Evolutionary conservation across 805 yeast genomes (phyloP), one percentile per base, ranked within the genome.

Genomic region (Danielia reshetovae): DNA sequence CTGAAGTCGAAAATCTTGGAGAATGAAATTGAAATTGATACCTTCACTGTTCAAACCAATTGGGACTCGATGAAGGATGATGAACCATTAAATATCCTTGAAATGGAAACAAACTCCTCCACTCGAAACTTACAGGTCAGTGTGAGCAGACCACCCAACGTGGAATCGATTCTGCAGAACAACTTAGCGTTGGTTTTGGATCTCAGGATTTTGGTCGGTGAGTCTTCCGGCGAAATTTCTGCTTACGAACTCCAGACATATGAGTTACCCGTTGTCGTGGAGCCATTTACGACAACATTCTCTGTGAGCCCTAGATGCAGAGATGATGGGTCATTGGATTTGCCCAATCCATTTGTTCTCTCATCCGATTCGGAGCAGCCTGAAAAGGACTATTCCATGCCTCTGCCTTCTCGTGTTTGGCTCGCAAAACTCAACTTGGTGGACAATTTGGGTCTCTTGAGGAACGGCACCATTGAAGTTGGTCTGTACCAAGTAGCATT

Each of bases 51-150:
- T 2, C 58, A 47, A 29, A 48, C 49, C 4, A 54, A 53, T 34
- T 67, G 71, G 71, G 55, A 60, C 15, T 42, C 32, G 5, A 38
- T 59, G 27, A 67, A 67, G 38, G 73, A 67, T 39, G 73, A 67
- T 30, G 68, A 62, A 38, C 55, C 65, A 1, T 41, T 66, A 26
- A 48, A 50, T 17, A 30, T 65, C 19, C 34, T 42, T 4, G 39
- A 39, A 2, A 34, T 51, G 4, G 42, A 44, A 2, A 36, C 32
- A 2, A 42, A 32, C 1, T 38, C 24, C 8, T 24, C 32, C 7
- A 36, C 32, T 7, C 28, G 27, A 13, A 48, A 47, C 24, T 46
- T 63, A 24, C 48, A 53, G 18, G 39, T 62, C 10, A 40, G 45
- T n/a, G 40, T 60, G 16, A 49, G 47, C 29, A 45, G 46, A 12